Evolutionary conservation across 2,329 filamentous ascomycete genomes (phyloP).

Genomic region (Talaromyces rugulosus): DNA sequence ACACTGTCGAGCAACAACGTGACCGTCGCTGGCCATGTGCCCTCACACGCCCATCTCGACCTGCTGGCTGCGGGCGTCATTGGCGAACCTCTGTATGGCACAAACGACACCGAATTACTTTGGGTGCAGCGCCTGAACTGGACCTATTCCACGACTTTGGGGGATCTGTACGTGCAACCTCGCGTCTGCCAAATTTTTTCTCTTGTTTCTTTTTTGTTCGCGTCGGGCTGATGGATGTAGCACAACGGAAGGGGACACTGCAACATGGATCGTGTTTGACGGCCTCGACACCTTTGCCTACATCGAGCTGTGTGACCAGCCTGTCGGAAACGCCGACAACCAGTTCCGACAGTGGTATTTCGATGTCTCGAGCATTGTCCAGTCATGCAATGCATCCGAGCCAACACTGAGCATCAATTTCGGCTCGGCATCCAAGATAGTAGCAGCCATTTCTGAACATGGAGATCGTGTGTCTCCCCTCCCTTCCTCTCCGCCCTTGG

Average conservation of each 20-base stretch:
- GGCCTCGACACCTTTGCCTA: slow-evolving; percentile 59
- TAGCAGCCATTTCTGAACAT: slow-evolving; percentile 49
- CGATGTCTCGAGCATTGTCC: slow-evolving; percentile 48
- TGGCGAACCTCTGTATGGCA: slow-evolving; percentile 42
- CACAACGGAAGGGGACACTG: slow-evolving; percentile 33
- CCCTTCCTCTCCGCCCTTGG: neutral
- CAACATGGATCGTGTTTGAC: slow-evolving; percentile 54
- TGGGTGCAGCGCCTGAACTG: slow-evolving; percentile 59
- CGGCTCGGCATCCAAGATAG: slow-evolving; percentile 53
- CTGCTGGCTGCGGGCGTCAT: slow-evolving; percentile 52
- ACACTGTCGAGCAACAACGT: slow-evolving; percentile 36
- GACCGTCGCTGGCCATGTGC: slow-evolving; percentile 51
- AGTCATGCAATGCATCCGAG: slow-evolving; percentile 32
- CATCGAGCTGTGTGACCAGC: slow-evolving; percentile 51
- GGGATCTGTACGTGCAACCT: slow-evolving; percentile 34
- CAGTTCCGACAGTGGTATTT: slow-evolving; percentile 62
- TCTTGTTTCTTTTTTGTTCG: neutral
- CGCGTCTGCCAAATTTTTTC: neutral
- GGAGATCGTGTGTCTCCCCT: neutral
- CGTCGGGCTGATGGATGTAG: slow-evolving; percentile 16
- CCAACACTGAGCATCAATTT: slow-evolving; percentile 51
- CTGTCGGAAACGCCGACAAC: slow-evolving; percentile 56
- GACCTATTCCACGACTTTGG: slow-evolving; percentile 54
- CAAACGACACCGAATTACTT: slow-evolving; percentile 57
- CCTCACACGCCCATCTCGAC: slow-evolving; percentile 59